These are phyloP conservation scores for Phyllostachys edulis DNA, from an alignment of 176 grass and related monocot genomes.

Conservation along the genomic window DNA sequence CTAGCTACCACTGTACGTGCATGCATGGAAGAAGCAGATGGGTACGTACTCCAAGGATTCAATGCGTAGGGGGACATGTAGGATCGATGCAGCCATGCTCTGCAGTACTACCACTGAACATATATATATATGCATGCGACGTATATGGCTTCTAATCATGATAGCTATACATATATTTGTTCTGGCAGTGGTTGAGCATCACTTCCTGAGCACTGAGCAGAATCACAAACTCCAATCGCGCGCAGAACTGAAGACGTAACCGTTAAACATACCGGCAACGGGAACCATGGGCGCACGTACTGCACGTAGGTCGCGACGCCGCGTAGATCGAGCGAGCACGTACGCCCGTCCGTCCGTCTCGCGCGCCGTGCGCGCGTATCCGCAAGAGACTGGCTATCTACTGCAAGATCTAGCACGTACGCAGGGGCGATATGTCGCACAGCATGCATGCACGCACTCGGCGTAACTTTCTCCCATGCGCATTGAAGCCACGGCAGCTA, in stretches of 20 bases:
- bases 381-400: not conserved
- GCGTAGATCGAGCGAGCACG: not conserved
- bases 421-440: not conserved
- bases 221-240: not conserved
- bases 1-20: not conserved
- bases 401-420: not conserved
- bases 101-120: not conserved
- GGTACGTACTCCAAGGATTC: not conserved
- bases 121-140: not conserved
- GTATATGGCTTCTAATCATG: not conserved
- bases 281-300: not conserved
- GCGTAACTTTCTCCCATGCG: conserved; percentile 1
- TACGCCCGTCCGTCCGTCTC: not conserved
- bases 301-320: not conserved
- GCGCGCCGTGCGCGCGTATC: not conserved
- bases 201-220: not conserved
- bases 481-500: not conserved
- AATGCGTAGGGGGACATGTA: conserved; percentile 5
- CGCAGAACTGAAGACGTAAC: not conserved
- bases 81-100: not conserved
- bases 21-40: conserved; percentile 9
- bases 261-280: not conserved
- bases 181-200: too few relatives aligned
- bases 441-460: not conserved
- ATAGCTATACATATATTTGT: not conserved